Conservation (phyloP, 2,329 filamentous ascomycete genomes). For the Thielaviopsis euricoi region DNA sequence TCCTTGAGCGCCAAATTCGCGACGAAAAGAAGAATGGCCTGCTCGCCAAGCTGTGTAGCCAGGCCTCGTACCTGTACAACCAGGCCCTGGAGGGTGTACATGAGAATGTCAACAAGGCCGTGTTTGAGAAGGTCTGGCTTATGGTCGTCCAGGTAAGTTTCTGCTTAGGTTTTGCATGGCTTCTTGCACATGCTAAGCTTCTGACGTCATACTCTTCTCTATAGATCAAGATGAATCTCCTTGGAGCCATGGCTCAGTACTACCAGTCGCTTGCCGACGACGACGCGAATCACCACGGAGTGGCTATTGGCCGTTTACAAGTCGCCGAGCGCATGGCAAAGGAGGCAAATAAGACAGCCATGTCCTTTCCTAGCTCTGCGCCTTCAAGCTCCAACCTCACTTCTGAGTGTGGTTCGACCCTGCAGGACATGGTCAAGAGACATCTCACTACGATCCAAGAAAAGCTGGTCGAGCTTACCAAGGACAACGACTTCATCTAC, state of each 20-base stretch:
- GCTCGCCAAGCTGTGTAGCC: conserved; percentile 81
- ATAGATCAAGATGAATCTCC: conserved; percentile 61
- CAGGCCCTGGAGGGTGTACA: conserved; percentile 83
- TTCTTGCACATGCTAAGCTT: neutral
- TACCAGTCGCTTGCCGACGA: conserved; percentile 86
- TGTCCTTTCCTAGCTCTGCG: conserved; percentile 63
- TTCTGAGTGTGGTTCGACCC: conserved; percentile 55
- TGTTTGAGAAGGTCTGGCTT: conserved; percentile 92
- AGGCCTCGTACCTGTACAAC: conserved; percentile 72
- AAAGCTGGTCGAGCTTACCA: conserved; percentile 57
- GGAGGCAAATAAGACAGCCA: conserved; percentile 61
- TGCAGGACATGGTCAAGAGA: conserved; percentile 71
- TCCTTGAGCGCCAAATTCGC: conserved; percentile 85
- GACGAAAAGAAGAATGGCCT: conserved; percentile 88
- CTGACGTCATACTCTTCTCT: conserved; percentile 1
- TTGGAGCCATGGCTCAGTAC: conserved; percentile 78
- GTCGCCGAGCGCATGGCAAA: conserved; percentile 63
- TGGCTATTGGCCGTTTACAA: conserved; percentile 68
- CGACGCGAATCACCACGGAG: conserved; percentile 72
- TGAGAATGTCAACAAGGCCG: conserved; percentile 75
- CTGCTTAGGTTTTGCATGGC: neutral
- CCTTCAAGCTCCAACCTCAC: conserved; percentile 70
- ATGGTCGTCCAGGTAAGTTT: conserved; percentile 55
- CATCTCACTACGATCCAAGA: conserved; percentile 69
- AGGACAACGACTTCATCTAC: conserved; percentile 98